Base-by-base conservation (phyloP, 257 asterid species). In the Prunella vulgaris region DNA sequence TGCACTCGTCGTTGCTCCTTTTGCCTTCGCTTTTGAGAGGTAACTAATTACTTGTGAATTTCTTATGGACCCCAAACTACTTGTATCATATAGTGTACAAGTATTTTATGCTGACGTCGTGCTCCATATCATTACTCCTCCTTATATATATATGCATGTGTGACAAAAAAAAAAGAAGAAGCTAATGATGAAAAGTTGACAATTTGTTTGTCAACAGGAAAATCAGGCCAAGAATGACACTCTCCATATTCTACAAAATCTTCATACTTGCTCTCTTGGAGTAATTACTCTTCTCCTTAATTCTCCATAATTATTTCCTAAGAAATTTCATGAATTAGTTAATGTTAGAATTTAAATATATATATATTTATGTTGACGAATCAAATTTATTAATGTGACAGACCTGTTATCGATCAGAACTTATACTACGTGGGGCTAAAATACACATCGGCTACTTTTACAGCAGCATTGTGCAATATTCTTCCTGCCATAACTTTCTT, bases 331-430 rank as follows among this genome's bases (percentile, higher is more conserved):
- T 25, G 12, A 30, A n/a, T 32, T 60, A 1, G 2, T 28, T 2
- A 3, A n/a, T n/a, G n/a, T n/a, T 4, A 5, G 2, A 30, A 28
- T 6, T 28, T 59, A n/a, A 60, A 6, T 30, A 7, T 3, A 33
- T 33, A 8, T 59, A 15, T 30, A 10, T 7, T 32, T 60, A 15
- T 8, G 17, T 17, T 14, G 15, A 58, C 14, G 3, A 30, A 33
- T 18, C 0, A 4, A 61, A 30, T 10, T n/a, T 52, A 17, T n/a
- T 27, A n/a, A n/a, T n/a, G 32, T 27, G 15, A 38, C 84, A 89
- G 97, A 76, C 96, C 97, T 0, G 93, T 91, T 3, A 66, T 91
- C 22, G 96, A 87, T 27, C 96, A 87, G 64, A 87, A 88, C 74
- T 60, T 88, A 60, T 88, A 77, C 72, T 88, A 84, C 46, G 75